A percentile compares a stretch with the other conserved stretches of the same genome.
phyloP scores from a whole-genome alignment of 768 basidiomycete species.

The Sporobolomyces pararoseus region DNA sequence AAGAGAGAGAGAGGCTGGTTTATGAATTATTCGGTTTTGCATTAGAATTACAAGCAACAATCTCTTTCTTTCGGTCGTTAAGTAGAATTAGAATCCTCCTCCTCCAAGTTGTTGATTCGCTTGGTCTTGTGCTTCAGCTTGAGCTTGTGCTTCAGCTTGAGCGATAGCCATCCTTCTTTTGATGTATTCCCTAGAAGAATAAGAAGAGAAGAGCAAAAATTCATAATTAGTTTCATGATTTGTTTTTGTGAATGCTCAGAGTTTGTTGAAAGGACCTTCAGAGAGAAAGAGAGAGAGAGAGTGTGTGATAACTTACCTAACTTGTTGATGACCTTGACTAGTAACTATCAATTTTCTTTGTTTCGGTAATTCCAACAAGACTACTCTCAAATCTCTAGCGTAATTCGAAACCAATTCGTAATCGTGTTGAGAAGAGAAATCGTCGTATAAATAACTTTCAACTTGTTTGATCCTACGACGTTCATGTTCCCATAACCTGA shows the following conservation, averaged over 20 bases:
- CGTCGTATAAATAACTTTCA: constrained; percentile 86
- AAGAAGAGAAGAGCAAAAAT: too few species aligned
- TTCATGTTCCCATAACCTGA: constrained; percentile 95
- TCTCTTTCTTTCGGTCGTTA: too few species aligned
- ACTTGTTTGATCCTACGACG: constrained; percentile 80
- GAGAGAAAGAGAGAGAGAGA: neutral
- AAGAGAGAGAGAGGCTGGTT: too few species aligned
- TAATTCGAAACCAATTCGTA: constrained; percentile 82
- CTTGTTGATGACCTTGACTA: constrained; percentile 45
- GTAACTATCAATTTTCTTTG: constrained; percentile 71
- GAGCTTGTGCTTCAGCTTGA: too few species aligned
- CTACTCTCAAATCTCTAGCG: constrained; percentile 72
- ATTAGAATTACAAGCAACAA: constrained; percentile 14
- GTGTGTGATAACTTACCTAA: constrained; percentile 33
- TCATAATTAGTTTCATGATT: too few species aligned
- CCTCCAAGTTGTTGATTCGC: too few species aligned
- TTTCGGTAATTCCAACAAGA: constrained; percentile 71
- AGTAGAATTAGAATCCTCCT: neutral
- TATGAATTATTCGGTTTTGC: too few species aligned
- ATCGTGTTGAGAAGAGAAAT: constrained; percentile 79
- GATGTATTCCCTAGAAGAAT: constrained; percentile 46
- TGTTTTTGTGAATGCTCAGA: too few species aligned
- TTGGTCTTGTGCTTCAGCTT: too few species aligned
- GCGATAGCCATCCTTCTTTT: constrained; percentile 42
- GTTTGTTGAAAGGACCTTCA: neutral